Evolutionary conservation across 495 filamentous ascomycete genomes (phyloP), one percentile per base, ranked within the genome.

Genomic region (Glarea lozoyensis): DNA sequence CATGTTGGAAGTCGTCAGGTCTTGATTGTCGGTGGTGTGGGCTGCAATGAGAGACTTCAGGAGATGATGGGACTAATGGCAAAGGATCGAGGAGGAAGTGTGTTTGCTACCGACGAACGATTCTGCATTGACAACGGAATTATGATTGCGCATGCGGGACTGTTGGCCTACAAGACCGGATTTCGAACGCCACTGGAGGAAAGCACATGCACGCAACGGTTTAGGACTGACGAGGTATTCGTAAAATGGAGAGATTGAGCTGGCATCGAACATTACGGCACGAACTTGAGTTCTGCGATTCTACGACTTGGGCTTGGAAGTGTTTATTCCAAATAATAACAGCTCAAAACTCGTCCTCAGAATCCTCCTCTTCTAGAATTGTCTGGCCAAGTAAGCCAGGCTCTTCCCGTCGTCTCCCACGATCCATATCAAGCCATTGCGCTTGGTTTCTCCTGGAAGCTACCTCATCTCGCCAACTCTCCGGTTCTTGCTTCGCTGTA

Each of bases 71-170:
- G 82, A 0, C 63, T 82, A 7, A 98, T 98, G 92, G 92, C 88
- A n/a, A 68, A 69, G 29, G 88, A 94, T 59, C 70, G 93, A 24
- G 85, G 88, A 13, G 92, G 92, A 0, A 87, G 76, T 60, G 85
- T 96, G 15, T 96, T 82, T 67, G 89, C 89, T 7, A 98, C 90
- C 1, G 90, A 97, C 61, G 88, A 97, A 64, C 76, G 92, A 34
- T 97, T 94, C 63, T 97, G 92, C 56, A 98, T 98, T 49, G 93
- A 98, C 65, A 98, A 98, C 57, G 93, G 92, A 32, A 96, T 98
- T 45, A 98, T 98, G 92, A 98, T 98, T 66, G 92, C 92, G 10
- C 92, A 98, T 66, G 92, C 92, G 9, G 92, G 92, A 19, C 63
- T 98, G 53, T 57, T 94, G 48, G 88, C 87, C 6, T 94, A 82